phyloP scores from a whole-genome alignment of 2,329 filamentous ascomycete species.

The Sporothrix humicola region DNA sequence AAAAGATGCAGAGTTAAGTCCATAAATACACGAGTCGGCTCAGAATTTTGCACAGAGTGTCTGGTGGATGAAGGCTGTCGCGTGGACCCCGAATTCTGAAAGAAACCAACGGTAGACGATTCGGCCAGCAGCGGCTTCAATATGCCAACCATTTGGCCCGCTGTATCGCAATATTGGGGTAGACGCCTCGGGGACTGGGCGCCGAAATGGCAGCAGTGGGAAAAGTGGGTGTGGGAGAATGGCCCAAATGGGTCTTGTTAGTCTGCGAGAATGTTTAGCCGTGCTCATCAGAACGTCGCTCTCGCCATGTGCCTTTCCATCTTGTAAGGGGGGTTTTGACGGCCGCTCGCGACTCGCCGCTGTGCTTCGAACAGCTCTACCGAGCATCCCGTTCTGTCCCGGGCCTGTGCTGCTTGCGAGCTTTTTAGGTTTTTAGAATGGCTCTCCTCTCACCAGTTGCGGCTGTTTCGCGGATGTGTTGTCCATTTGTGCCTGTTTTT shows the following conservation, averaged over 20 bases:
- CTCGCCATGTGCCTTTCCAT: not conserved
- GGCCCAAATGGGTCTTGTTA: slow-evolving; percentile 8
- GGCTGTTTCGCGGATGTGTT: not conserved
- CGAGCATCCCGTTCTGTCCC: slow-evolving; percentile 28
- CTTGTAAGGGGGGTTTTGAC: not conserved
- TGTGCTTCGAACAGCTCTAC: not conserved
- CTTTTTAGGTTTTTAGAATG: not conserved
- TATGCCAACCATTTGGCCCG: slow-evolving; percentile 8
- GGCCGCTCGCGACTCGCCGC: slow-evolving; percentile 4
- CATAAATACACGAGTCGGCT: too few relatives aligned
- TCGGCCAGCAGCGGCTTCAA: slow-evolving; percentile 33
- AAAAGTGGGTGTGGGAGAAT: not conserved
- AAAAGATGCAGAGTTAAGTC: too few relatives aligned
- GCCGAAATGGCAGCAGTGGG: not conserved
- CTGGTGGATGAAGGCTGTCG: too few relatives aligned
- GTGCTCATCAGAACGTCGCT: not conserved
- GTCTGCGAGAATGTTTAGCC: slow-evolving; percentile 25
- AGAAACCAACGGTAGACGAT: not conserved
- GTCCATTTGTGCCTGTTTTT: not conserved
- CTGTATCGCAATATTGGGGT: slow-evolving; percentile 13
- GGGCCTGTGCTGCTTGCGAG: not conserved
- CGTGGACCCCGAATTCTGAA: too few relatives aligned
- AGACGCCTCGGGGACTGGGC: slow-evolving; percentile 13
- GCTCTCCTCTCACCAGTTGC: not conserved
- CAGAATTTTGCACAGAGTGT: too few relatives aligned